Conservation (phyloP, 257 asterid genomes). For the Misopates orontium region DNA sequence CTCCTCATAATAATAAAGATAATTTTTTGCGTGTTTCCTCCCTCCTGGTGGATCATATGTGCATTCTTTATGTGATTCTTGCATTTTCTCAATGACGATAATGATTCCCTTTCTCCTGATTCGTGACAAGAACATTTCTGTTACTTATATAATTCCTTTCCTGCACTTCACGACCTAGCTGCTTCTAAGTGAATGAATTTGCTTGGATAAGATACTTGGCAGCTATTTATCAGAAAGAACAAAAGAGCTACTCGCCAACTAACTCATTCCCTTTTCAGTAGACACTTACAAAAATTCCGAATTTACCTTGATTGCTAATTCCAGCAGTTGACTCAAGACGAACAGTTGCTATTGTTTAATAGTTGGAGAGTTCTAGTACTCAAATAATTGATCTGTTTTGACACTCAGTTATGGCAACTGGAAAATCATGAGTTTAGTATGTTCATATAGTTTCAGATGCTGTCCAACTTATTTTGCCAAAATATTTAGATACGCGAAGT, state of each 20-base stretch:
- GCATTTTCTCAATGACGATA: neutral
- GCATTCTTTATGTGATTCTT: neutral
- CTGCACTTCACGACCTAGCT: slow-evolving; percentile 5
- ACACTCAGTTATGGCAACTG: no score
- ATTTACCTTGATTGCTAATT: slow-evolving; percentile 2
- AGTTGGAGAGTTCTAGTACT: slow-evolving; percentile 6
- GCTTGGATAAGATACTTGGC: slow-evolving; percentile 8
- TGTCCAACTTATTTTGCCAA: neutral
- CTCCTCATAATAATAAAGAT: slow-evolving; percentile 11
- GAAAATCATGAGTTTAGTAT: neutral
- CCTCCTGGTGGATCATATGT: slow-evolving; percentile 1
- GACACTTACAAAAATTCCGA: neutral
- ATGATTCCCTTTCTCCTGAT: neutral
- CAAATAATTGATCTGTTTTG: neutral
- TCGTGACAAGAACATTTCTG: neutral
- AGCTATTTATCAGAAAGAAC: neutral
- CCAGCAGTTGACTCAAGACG: neutral
- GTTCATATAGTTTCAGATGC: neutral
- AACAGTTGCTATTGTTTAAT: neutral
- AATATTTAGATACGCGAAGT: neutral
- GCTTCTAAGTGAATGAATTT: slow-evolving; percentile 3
- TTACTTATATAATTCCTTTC: neutral
- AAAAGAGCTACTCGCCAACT: neutral
- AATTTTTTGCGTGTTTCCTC: slow-evolving; percentile 11
- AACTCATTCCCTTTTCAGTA: slow-evolving; percentile 4